These are phyloP conservation scores for Trichoderma sp. DNA, from an alignment of 2,329 filamentous ascomycete species.

Conservation along the genomic window DNA sequence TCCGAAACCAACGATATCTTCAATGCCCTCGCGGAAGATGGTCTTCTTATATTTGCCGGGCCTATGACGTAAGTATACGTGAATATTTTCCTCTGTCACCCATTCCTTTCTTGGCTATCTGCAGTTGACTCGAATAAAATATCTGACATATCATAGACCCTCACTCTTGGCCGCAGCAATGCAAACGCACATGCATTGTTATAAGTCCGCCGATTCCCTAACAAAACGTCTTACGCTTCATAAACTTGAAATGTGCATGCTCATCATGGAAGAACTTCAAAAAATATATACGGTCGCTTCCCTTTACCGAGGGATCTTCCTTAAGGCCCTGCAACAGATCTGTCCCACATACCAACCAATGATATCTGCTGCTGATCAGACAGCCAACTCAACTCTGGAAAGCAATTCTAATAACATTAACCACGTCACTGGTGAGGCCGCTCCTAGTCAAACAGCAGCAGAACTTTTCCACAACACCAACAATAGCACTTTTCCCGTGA, in stretches of 20 bases:
- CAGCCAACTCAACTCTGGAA: background rate
- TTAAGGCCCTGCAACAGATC: background rate
- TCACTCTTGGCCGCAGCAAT: background rate
- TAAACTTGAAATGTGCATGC: background rate
- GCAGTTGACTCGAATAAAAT: background rate
- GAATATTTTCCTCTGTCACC: background rate
- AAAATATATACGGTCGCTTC: background rate
- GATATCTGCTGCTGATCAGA: background rate
- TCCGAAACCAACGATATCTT: background rate
- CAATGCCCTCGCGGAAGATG: background rate
- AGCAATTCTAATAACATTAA: background rate
- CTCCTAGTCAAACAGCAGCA: background rate
- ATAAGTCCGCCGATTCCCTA: background rate
- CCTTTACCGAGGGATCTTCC: background rate
- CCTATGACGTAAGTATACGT: background rate
- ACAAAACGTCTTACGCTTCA: background rate
- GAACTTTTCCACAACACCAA: background rate
- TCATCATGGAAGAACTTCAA: background rate
- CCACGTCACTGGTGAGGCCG: background rate
- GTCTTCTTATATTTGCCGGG: background rate
- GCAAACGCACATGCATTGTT: background rate
- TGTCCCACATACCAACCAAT: background rate
- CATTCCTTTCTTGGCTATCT: background rate
- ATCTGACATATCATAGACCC: background rate
- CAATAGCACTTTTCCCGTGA: background rate